Base-by-base conservation (phyloP, 2,329 filamentous ascomycete genomes). In the Calonectria pteridis region DNA sequence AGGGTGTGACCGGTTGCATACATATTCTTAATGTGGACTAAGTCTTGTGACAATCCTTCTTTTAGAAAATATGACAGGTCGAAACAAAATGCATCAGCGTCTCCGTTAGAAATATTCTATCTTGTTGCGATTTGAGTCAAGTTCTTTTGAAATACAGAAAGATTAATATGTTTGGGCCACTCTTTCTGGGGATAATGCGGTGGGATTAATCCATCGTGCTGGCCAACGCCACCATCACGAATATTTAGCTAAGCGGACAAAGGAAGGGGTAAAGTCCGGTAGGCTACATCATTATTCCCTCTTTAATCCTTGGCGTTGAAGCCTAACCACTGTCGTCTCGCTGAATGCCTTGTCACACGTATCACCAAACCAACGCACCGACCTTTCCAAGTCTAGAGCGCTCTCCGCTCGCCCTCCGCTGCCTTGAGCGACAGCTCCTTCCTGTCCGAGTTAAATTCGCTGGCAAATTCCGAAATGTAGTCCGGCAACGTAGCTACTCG, bases 401-500 rank as follows among this genome's bases (percentile, higher is more conserved):
- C 77, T 10, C 78, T 68, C 23, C 75, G 62, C 65, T 81, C 74
- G 20, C 78, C 81, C 14, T 79, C 73, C 1, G 82, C 79, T 13
- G 80, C 83, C 5, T 76, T 73, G 2, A 81, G 29, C 20, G 78
- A 80, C 29, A 81, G 37, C 71, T 81, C 74, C 58, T 78, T 78
- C 37, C 77, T 80, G 33, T 75, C 80, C 46, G 67, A 73, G 73
- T 88, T 89, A 28, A 81, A 82, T 1, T 84, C 85, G 35, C 72
- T 73, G 14, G 85, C 74, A 72, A 83, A 88, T 1, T 85, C 83
- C 0, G 76, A 76, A 66, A 96, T 84, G 84, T 95, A 92, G 67
- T 84, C 86, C 4, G 94, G 94, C 5, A 94, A 84, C 4, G 88
- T 80, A 1, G 33, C 14, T 13, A 93, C 87, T 74, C 86, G 84